phyloP scores from a whole-genome alignment of 371 early-diverging fungal species.

The Basidiobolus meristosporus region DNA sequence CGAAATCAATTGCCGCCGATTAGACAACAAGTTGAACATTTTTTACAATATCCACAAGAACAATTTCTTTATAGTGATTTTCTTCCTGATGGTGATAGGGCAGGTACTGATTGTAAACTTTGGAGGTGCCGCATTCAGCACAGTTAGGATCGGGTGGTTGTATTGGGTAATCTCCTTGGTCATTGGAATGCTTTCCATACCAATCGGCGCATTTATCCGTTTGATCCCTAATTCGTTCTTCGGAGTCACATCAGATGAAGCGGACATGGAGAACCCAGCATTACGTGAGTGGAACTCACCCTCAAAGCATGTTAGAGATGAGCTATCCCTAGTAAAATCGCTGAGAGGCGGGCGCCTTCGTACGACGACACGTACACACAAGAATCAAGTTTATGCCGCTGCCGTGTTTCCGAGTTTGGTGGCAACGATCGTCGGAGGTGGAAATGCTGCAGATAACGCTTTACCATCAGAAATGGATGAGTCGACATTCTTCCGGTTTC shows the following conservation, averaged over 20 bases:
- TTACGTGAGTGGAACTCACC: conserved; percentile 15
- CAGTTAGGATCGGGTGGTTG: conserved; percentile 15
- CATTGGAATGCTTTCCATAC: conserved; percentile 42
- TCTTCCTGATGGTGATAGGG: conserved; percentile 23
- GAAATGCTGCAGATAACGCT: neutral
- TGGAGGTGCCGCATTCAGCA: conserved; percentile 38
- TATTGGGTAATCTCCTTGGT: conserved; percentile 47
- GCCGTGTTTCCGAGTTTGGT: conserved; percentile 11
- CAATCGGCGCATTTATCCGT: conserved; percentile 46
- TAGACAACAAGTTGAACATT: conserved; percentile 39
- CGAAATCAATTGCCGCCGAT: conserved; percentile 46
- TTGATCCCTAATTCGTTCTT: conserved; percentile 20
- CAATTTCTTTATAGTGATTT: conserved; percentile 31
- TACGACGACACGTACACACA: too few species aligned
- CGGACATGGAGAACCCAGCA: conserved; percentile 3
- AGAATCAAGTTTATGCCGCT: conserved; percentile 16
- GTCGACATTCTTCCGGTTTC: neutral
- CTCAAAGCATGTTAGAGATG: conserved; percentile 18
- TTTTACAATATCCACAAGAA: conserved; percentile 29
- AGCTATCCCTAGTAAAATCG: too few species aligned
- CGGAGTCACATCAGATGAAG: conserved; percentile 3
- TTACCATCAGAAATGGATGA: neutral
- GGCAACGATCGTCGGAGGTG: neutral
- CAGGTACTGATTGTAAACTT: conserved; percentile 38
- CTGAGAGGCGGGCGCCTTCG: conserved; percentile 24